These are phyloP conservation scores for Phyllosticta citrichinensis DNA, from an alignment of 2,329 filamentous ascomycete species.

Conservation along the genomic window DNA sequence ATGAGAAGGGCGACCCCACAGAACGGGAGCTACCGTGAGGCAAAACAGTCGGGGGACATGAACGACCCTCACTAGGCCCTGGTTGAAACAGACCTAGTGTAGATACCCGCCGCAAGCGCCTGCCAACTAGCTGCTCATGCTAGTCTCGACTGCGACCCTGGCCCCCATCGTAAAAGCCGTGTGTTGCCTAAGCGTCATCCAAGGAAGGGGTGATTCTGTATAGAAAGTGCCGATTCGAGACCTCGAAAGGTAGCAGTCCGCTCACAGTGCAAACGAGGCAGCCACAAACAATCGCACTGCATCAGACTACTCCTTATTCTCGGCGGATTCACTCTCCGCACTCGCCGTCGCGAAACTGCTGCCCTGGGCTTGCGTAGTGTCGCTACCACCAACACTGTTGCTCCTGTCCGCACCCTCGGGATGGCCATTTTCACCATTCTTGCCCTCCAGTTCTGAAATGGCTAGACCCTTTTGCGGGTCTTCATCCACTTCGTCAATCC, in stretches of 20 bases:
- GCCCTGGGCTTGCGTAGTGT: neutral
- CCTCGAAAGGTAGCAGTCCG: too few species aligned
- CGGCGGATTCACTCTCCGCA: neutral
- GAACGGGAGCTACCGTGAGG: neutral
- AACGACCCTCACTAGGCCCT: neutral
- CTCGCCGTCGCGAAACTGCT: neutral
- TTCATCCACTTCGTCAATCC: slow-evolving; percentile 24
- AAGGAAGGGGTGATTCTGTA: too few species aligned
- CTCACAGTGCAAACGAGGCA: too few species aligned
- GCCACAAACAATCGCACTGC: neutral
- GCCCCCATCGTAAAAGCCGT: neutral
- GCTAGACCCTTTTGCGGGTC: slow-evolving; percentile 28
- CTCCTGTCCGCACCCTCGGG: neutral
- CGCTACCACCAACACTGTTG: slow-evolving; percentile 3
- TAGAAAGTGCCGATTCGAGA: too few species aligned
- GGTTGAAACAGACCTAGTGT: neutral
- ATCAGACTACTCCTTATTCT: slow-evolving; percentile 1
- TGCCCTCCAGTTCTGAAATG: slow-evolving; percentile 26
- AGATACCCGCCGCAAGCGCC: neutral
- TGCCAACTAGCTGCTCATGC: neutral
- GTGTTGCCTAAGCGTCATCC: neutral
- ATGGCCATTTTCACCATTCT: neutral
- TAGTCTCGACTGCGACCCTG: neutral
- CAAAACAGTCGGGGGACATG: neutral
- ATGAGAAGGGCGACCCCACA: neutral